These are phyloP conservation scores for Theileria orientalis DNA, from an alignment of 169 alveolate genomes.

Conservation along the genomic window DNA sequence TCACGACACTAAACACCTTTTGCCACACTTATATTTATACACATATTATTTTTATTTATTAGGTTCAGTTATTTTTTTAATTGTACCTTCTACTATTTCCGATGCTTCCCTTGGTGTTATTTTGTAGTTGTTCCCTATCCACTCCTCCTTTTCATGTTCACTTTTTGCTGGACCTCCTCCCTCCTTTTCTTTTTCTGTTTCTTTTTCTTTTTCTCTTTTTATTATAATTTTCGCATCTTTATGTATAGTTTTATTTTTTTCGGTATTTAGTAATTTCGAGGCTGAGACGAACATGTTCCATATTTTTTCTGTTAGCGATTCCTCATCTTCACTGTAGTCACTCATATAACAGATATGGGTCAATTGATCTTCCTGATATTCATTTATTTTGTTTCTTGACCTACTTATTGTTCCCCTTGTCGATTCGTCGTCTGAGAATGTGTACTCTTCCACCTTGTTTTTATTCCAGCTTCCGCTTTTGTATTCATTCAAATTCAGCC, in stretches of 20 bases:
- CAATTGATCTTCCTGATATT: not conserved
- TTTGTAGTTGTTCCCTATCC: not conserved
- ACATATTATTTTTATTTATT: not conserved
- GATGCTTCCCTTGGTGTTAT: constrained; percentile 1
- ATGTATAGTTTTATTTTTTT: not conserved
- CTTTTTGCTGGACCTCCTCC: not conserved
- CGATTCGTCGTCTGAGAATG: constrained; percentile 4
- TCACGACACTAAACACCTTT: not conserved
- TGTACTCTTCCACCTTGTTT: not conserved
- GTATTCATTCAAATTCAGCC: not conserved
- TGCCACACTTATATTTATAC: constrained; percentile 6
- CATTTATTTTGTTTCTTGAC: not conserved
- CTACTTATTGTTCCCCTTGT: not conserved
- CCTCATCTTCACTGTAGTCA: constrained; percentile 20
- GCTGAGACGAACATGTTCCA: constrained; percentile 17
- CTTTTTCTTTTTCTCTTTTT: not conserved
- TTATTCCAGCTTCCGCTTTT: not conserved
- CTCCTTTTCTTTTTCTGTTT: not conserved
- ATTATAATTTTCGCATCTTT: not conserved
- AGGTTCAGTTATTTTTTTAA: constrained; percentile 3
- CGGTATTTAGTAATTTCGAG: not conserved
- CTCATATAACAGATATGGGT: constrained; percentile 4
- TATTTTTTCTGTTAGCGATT: not conserved
- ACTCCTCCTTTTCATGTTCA: not conserved
- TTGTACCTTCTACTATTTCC: constrained; percentile 22